phyloP scores from a whole-genome alignment of 805 yeast genomes.

The Dipodascus albidus region DNA sequence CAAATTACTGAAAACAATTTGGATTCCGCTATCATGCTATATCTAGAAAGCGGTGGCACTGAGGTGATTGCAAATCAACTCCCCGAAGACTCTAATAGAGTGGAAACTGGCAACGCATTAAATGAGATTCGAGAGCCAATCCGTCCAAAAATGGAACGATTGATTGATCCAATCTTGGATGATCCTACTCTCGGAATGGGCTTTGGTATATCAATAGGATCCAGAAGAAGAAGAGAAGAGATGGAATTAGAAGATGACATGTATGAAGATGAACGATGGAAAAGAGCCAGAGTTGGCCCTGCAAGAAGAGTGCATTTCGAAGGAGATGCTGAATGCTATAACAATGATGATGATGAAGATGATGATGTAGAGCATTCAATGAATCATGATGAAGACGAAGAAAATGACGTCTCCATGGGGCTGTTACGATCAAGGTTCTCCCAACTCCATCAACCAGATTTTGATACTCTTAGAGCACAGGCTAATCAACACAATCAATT shows the following conservation, averaged over 20 bases:
- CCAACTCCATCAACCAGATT: conserved; percentile 24
- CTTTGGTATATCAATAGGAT: not conserved
- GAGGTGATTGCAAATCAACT: conserved; percentile 17
- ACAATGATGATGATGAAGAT: conserved; percentile 18
- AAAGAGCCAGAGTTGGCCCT: not conserved
- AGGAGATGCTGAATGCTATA: conserved; percentile 4
- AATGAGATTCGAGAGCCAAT: conserved; percentile 63
- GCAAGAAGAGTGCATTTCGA: not conserved
- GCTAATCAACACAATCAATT: conserved; percentile 63
- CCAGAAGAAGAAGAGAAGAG: not conserved
- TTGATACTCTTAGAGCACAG: conserved; percentile 58
- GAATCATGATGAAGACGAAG: not conserved
- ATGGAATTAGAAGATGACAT: not conserved
- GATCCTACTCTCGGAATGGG: not conserved
- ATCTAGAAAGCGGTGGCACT: conserved; percentile 45
- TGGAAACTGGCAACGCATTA: conserved; percentile 39
- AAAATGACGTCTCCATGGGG: conserved; percentile 56
- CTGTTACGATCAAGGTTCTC: conserved; percentile 40
- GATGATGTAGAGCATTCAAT: conserved; percentile 28
- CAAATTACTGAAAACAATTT: conserved; percentile 69
- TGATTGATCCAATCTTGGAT: conserved; percentile 37
- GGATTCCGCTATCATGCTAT: conserved; percentile 76
- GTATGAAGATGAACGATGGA: not conserved
- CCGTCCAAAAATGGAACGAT: conserved; percentile 65
- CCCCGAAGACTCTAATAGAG: conserved; percentile 37